Evolutionary conservation across 2,329 filamentous ascomycete species (phyloP).

Genomic region (Stagonosporopsis tanaceti): DNA sequence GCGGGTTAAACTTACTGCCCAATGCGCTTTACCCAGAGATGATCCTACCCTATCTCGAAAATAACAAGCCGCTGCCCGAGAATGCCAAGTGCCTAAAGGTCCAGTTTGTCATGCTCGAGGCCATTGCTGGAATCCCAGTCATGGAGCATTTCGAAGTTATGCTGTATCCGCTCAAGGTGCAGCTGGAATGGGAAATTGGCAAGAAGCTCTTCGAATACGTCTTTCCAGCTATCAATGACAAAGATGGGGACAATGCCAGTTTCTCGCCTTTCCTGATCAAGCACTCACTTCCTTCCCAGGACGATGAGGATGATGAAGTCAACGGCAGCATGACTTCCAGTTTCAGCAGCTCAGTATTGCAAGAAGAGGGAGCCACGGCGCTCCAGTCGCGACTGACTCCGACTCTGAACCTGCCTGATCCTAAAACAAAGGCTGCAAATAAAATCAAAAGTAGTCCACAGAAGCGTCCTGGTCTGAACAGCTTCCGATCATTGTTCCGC

Average conservation of each 20-base stretch:
- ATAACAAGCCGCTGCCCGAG: constrained; percentile 60
- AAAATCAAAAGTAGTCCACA: constrained; percentile 33
- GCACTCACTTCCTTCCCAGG: constrained; percentile 57
- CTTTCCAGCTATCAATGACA: constrained; percentile 79
- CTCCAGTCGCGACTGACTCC: constrained; percentile 84
- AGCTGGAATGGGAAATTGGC: constrained; percentile 90
- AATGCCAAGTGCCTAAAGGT: constrained; percentile 88
- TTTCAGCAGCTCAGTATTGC: constrained; percentile 30
- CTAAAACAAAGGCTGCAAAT: constrained; percentile 45
- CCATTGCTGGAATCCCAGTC: constrained; percentile 95
- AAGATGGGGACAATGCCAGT: constrained; percentile 55
- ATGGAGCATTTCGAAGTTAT: constrained; percentile 97
- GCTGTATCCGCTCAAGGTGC: constrained; percentile 89
- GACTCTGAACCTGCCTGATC: constrained; percentile 69
- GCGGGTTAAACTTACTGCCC: constrained; percentile 87
- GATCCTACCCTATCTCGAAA: constrained; percentile 86
- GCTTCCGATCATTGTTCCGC: constrained; percentile 47
- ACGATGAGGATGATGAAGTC: constrained; percentile 58
- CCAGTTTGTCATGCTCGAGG: constrained; percentile 98
- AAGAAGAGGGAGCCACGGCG: constrained; percentile 67
- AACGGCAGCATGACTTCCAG: constrained; percentile 44
- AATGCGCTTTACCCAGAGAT: constrained; percentile 96
- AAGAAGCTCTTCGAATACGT: constrained; percentile 97
- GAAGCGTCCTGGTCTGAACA: constrained; percentile 40
- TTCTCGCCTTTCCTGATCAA: constrained; percentile 70